A percentile compares a stretch with the other conserved stretches of the same genome.
These are phyloP conservation scores for Thuja plicata DNA, from an alignment of 83 land plant species.

Conservation along the genomic window DNA sequence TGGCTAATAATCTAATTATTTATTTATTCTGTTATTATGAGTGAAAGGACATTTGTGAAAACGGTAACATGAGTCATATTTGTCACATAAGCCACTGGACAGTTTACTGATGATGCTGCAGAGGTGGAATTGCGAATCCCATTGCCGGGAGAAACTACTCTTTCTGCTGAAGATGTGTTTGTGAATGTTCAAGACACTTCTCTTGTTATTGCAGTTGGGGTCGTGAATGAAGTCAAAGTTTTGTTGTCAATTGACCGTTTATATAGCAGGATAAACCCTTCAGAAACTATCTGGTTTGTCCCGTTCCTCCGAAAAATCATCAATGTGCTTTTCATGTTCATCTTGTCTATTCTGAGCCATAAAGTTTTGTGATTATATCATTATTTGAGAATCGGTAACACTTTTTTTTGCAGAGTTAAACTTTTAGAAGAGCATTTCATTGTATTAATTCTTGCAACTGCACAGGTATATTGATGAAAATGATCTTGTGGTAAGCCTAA, in stretches of 20 bases:
- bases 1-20: background rate
- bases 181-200: conserved; percentile 58
- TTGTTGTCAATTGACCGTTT: conserved; percentile 42
- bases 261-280: conserved; percentile 64
- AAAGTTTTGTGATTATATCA: conserved; percentile 5
- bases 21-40: background rate
- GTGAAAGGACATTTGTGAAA: background rate
- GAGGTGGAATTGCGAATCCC: conserved; percentile 67
- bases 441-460: background rate
- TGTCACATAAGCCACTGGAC: conserved; percentile 14
- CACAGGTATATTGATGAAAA: conserved; percentile 78
- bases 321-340: background rate
- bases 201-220: conserved; percentile 31
- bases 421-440: background rate
- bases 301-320: background rate
- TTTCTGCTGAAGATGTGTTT: conserved; percentile 38
- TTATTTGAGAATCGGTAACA: background rate
- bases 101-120: conserved; percentile 63
- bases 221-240: conserved; percentile 27
- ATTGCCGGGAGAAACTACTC: conserved; percentile 19
- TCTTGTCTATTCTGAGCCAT: background rate
- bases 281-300: conserved; percentile 74
- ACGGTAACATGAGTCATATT: background rate
- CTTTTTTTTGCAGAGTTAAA: conserved; percentile 4
- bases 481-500: conserved; percentile 64